Conservation (phyloP, 306 rosid genomes). For the Citrullus mucosospermus region DNA sequence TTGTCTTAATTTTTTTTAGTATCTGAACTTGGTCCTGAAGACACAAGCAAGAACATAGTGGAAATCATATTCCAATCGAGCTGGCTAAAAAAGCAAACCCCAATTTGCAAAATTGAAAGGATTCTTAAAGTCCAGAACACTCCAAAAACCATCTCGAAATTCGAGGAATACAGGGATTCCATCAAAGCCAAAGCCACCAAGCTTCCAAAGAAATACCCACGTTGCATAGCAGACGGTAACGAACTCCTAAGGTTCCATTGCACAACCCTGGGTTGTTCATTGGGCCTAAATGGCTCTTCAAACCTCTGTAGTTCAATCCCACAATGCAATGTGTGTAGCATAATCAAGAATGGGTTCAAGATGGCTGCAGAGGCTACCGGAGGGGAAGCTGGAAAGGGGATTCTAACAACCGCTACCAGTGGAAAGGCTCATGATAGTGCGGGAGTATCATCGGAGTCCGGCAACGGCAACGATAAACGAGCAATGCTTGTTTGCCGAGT, state of each 20-base stretch:
- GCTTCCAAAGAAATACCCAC: conserved; percentile 61
- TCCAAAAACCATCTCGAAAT: conserved; percentile 56
- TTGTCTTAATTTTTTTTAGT: conserved; percentile 23
- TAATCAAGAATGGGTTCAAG: conserved; percentile 65
- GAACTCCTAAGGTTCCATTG: conserved; percentile 85
- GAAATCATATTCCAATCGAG: conserved; percentile 95
- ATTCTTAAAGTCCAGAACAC: conserved; percentile 85
- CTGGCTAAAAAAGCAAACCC: conserved; percentile 84
- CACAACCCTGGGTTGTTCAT: conserved; percentile 65
- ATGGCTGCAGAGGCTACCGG: conserved; percentile 15
- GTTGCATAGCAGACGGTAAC: conserved; percentile 93
- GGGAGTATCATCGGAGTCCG: conserved; percentile 3
- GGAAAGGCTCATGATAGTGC: conserved; percentile 86
- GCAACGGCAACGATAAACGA: conserved; percentile 24
- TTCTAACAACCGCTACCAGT: conserved; percentile 80
- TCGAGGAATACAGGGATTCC: conserved; percentile 82
- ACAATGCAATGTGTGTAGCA: conserved; percentile 57
- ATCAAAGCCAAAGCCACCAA: conserved; percentile 73
- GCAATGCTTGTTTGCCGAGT: conserved; percentile 98
- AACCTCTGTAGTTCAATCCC: conserved; percentile 69
- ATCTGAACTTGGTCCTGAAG: conserved; percentile 83
- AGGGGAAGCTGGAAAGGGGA: conserved; percentile 26
- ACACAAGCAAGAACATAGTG: conserved; percentile 98
- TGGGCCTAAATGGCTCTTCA: conserved; percentile 78
- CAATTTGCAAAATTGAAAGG: conserved; percentile 80